Percentiles rank a stretch among this genome's conserved stretches.
phyloP scores from a whole-genome alignment of 2,329 filamentous ascomycete species.

The Ascomycota sp. region DNA sequence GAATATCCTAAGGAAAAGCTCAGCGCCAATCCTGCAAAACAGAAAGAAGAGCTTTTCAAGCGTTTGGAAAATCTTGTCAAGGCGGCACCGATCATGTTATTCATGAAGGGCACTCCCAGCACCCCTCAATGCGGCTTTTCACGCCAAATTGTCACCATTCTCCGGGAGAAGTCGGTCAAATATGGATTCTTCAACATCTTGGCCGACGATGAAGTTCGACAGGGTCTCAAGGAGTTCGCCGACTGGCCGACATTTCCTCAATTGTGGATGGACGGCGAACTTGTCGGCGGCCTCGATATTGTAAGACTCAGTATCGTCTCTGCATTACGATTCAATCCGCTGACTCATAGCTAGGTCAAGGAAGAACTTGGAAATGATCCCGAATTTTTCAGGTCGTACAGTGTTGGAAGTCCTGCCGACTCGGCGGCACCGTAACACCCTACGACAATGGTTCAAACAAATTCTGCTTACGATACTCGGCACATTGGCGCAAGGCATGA shows the following conservation, averaged over 20 bases:
- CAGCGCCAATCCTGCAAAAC: slow-evolving; percentile 28
- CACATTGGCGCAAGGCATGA: too few relatives aligned
- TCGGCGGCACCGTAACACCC: slow-evolving; percentile 11
- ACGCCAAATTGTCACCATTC: slow-evolving; percentile 64
- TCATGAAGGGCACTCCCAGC: slow-evolving; percentile 92
- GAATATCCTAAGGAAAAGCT: slow-evolving; percentile 21
- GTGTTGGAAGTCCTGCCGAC: slow-evolving; percentile 25
- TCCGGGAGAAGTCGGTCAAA: slow-evolving; percentile 78
- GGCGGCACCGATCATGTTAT: slow-evolving; percentile 92
- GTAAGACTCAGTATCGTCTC: slow-evolving; percentile 33
- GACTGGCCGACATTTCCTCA: slow-evolving; percentile 98
- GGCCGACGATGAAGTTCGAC: slow-evolving; percentile 89
- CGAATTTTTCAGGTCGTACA: slow-evolving; percentile 63
- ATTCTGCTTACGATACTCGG: too few relatives aligned
- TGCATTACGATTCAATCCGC: not conserved
- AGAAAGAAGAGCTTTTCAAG: slow-evolving; percentile 70
- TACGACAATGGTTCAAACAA: not conserved
- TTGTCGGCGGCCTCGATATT: slow-evolving; percentile 89
- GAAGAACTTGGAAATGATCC: slow-evolving; percentile 75
- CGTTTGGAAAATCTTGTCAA: slow-evolving; percentile 72
- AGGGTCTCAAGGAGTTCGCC: slow-evolving; percentile 91
- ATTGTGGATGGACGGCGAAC: slow-evolving; percentile 74
- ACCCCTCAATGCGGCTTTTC: slow-evolving; percentile 85
- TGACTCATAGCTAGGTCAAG: slow-evolving; percentile 45
- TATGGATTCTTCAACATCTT: slow-evolving; percentile 99